Evolutionary conservation across 2,329 filamentous ascomycete species (phyloP).

Genomic region (Helicocarpus griseus): DNA sequence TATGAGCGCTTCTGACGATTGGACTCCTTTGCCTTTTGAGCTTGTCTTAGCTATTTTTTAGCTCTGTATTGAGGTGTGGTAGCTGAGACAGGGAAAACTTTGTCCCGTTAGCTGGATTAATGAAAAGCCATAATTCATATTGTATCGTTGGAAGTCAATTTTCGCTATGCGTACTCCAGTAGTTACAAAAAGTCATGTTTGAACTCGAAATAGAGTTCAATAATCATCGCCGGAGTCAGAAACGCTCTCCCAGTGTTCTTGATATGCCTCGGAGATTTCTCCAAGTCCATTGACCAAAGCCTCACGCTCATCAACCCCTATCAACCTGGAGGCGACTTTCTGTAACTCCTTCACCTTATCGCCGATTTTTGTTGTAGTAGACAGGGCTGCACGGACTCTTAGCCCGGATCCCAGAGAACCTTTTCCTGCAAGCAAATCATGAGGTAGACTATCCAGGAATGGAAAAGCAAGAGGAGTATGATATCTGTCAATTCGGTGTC

Average conservation of each 20-base stretch:
- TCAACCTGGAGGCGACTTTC: slow-evolving; percentile 49
- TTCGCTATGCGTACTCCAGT: background rate
- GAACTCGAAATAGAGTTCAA: background rate
- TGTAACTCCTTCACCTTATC: slow-evolving; percentile 58
- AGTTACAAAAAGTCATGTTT: background rate
- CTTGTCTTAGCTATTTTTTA: background rate
- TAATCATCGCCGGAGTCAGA: slow-evolving; percentile 36
- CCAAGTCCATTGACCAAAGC: slow-evolving; percentile 69
- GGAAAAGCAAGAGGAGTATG: slow-evolving; percentile 54
- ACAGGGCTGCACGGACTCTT: slow-evolving; percentile 48
- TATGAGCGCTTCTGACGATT: too few relatives aligned
- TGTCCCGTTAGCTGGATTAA: background rate
- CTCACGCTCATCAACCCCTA: slow-evolving; percentile 73
- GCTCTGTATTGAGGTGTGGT: background rate
- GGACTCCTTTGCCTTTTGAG: too few relatives aligned
- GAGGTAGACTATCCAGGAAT: slow-evolving; percentile 72
- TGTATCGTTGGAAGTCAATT: background rate
- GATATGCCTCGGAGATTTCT: slow-evolving; percentile 77
- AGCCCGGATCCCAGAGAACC: slow-evolving; percentile 34
- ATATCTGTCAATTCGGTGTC: slow-evolving; percentile 19
- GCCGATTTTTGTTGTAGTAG: slow-evolving; percentile 65
- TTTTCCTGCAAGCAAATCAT: slow-evolving; percentile 50
- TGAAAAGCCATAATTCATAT: background rate
- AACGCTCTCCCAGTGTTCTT: slow-evolving; percentile 76
- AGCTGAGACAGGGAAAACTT: background rate